Evolutionary conservation across 192 early-diverging fungal species (phyloP).

Genomic region (Oehlia diaphana): DNA sequence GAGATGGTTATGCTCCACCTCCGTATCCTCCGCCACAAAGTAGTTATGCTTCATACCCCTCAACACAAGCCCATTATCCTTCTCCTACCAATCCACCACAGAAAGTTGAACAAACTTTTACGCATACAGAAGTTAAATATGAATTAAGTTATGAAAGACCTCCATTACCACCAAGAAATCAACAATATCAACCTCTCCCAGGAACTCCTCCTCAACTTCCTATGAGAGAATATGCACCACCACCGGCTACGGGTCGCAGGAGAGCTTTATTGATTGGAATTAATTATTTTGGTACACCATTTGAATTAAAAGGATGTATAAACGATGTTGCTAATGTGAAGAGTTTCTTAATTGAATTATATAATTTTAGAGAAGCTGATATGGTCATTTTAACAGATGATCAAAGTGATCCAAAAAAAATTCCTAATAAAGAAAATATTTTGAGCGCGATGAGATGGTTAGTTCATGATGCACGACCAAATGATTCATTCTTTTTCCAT

Average conservation of each 20-base stretch:
- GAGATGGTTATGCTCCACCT: background rate
- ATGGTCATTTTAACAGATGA: conserved; percentile 80
- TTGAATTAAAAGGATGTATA: conserved; percentile 71
- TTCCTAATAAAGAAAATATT: conserved; percentile 77
- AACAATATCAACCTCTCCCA: conserved; percentile 27
- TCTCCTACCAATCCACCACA: conserved; percentile 13
- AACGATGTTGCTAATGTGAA: conserved; percentile 84
- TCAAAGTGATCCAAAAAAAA: conserved; percentile 58
- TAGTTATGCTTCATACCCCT: conserved; percentile 22
- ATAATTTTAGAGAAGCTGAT: conserved; percentile 66
- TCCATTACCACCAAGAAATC: conserved; percentile 24
- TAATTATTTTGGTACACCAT: conserved; percentile 75
- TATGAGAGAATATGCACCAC: conserved; percentile 27
- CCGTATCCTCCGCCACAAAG: background rate
- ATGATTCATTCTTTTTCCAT: conserved; percentile 84
- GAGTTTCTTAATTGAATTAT: conserved; percentile 62
- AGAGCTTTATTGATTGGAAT: conserved; percentile 89
- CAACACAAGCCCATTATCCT: conserved; percentile 24
- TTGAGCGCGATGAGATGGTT: conserved; percentile 77
- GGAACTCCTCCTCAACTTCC: conserved; percentile 9
- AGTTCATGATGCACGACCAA: conserved; percentile 67
- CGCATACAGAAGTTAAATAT: conserved; percentile 33
- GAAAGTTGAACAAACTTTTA: background rate
- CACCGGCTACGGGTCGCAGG: conserved; percentile 58
- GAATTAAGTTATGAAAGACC: conserved; percentile 9